A percentile compares a stretch with the other conserved stretches of the same genome.
Conservation (phyloP, 768 basidiomycete species). For the Pilatotrama ljubarskyi region DNA sequence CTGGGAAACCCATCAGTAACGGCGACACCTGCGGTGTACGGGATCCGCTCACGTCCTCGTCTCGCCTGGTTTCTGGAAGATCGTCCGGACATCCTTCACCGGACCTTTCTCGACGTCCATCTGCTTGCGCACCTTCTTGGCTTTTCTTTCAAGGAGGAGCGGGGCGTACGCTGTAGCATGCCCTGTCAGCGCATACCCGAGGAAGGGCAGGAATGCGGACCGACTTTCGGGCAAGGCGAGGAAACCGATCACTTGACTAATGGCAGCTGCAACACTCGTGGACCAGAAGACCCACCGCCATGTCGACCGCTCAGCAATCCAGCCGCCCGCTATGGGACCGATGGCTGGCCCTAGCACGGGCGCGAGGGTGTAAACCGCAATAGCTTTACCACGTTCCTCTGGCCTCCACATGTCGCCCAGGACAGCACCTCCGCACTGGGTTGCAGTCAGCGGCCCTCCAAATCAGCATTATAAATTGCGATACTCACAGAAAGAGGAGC, state of each 20-base stretch:
- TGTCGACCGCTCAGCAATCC: slow-evolving; percentile 49
- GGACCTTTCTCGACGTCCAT: slow-evolving; percentile 50
- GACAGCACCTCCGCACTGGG: slow-evolving; percentile 58
- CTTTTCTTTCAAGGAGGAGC: slow-evolving; percentile 49
- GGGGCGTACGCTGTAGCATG: slow-evolving; percentile 30
- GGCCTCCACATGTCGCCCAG: slow-evolving; percentile 62
- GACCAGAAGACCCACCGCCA: slow-evolving; percentile 58
- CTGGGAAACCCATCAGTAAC: slow-evolving; percentile 31
- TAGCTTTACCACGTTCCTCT: slow-evolving; percentile 65
- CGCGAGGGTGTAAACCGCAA: slow-evolving; percentile 64
- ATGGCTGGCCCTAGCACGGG: slow-evolving; percentile 67
- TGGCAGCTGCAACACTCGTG: slow-evolving; percentile 56
- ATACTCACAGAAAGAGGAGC: slow-evolving; percentile 54
- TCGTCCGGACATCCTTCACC: slow-evolving; percentile 42
- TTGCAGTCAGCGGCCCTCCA: not conserved
- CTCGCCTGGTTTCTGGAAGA: slow-evolving; percentile 45
- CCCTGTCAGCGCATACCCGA: not conserved
- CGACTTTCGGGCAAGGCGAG: slow-evolving; percentile 65
- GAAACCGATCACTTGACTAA: slow-evolving; percentile 55
- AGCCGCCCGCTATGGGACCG: slow-evolving; percentile 65
- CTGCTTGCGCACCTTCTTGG: slow-evolving; percentile 43
- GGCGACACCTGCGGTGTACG: not conserved
- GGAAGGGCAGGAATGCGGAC: slow-evolving; percentile 17
- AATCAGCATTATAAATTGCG: not conserved
- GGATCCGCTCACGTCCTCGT: slow-evolving; percentile 36